Evolutionary conservation across 805 yeast species (phyloP).

Genomic region (Spathaspora arborariae): DNA sequence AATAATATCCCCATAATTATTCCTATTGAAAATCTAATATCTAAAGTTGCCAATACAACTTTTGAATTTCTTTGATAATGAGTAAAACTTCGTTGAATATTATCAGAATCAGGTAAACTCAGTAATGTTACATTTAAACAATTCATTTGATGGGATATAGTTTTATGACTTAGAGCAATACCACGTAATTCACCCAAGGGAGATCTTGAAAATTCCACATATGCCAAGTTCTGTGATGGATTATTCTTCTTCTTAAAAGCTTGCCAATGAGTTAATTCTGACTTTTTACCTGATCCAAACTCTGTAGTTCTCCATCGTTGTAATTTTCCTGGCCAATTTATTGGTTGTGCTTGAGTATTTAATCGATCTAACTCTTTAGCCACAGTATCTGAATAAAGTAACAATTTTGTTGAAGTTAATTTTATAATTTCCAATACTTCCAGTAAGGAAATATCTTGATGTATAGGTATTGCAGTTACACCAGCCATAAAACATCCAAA

Average conservation of each 20-base stretch:
- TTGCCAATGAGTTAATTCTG: constrained; percentile 28
- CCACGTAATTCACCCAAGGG: constrained; percentile 92
- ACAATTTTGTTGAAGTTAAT: constrained; percentile 70
- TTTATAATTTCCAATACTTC: constrained; percentile 73
- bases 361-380: constrained; percentile 69
- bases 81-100: constrained; percentile 38
- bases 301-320: constrained; percentile 83
- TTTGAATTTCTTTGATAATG: constrained; percentile 41
- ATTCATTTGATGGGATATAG: constrained; percentile 84
- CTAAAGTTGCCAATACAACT: constrained; percentile 48
- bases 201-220: constrained; percentile 86
- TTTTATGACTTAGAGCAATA: constrained; percentile 86
- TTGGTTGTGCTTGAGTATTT: constrained; percentile 35
- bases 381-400: constrained; percentile 77
- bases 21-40: constrained; percentile 65
- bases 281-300: constrained; percentile 57
- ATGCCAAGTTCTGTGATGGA: constrained; percentile 61
- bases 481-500: constrained; percentile 93
- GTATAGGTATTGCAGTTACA: constrained; percentile 90
- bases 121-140: constrained; percentile 65
- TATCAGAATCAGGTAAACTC: constrained; percentile 59
- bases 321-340: constrained; percentile 73
- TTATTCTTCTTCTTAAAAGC: constrained; percentile 8
- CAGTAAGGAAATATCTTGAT: constrained; percentile 61
- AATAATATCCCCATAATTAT: constrained; percentile 75